phyloP scores from a whole-genome alignment of 176 grass and related monocot genomes.

The Zoysia japonica region DNA sequence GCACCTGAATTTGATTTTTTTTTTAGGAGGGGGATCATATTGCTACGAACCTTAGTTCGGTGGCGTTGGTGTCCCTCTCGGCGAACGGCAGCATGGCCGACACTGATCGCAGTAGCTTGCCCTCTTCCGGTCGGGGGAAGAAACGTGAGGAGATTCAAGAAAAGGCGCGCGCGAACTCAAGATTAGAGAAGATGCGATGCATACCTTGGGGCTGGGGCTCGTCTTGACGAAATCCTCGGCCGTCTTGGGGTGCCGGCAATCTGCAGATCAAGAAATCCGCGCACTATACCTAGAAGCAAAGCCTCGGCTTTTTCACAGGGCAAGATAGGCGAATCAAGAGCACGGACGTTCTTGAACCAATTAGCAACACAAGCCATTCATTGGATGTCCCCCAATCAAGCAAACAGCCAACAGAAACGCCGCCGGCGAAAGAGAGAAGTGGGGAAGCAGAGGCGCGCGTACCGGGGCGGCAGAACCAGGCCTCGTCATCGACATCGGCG shows the following conservation, averaged over 20 bases:
- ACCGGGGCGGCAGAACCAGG: conserved; percentile 97
- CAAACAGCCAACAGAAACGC: neutral
- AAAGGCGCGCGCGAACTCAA: neutral
- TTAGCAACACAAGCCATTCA: neutral
- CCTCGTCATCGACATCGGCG: conserved; percentile 59
- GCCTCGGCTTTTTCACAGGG: neutral
- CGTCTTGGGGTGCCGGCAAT: conserved; percentile 83
- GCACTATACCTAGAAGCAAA: neutral
- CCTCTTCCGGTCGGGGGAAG: conserved; percentile 38
- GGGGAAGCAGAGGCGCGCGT: neutral
- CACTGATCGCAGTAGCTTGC: conserved; percentile 71
- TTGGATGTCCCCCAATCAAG: neutral
- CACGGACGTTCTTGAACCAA: neutral
- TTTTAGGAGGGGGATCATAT: neutral
- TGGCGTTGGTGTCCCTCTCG: conserved; percentile 51
- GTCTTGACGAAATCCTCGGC: conserved; percentile 70
- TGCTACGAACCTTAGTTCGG: conserved; percentile 50
- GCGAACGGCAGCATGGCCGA: conserved; percentile 74
- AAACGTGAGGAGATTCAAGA: conserved; percentile 9
- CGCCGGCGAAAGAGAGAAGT: neutral
- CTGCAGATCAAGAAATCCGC: conserved; percentile 47
- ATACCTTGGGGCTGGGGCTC: conserved; percentile 73
- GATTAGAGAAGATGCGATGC: neutral
- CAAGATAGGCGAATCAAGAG: conserved; percentile 32
- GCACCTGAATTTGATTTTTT: conserved; percentile 8